Base-by-base conservation (phyloP, 1,284 basidiomycete genomes). In the Marasmius fiardii region DNA sequence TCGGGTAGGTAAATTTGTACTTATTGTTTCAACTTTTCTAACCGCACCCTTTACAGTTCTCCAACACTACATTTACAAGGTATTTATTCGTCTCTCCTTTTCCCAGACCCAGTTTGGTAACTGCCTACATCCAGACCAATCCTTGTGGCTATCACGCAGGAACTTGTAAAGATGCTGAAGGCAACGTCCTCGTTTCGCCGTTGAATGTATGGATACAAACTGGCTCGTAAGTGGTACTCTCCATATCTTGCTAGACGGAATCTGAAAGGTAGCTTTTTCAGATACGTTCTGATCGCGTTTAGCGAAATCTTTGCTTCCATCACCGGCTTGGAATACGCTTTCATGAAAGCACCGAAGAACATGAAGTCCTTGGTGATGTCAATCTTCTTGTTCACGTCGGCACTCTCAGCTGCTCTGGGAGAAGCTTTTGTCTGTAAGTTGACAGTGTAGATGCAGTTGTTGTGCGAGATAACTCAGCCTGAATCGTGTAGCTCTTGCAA, bases 271-370 rank as follows among this genome's bases (percentile, higher is more conserved):
- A 37, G 43, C 16, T 37, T 14, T 16, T 47, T 12, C 39, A 77
- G 75, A 23, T 89, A 88, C 66, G 69, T 89, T 55, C 71, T 90
- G 37, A 78, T 90, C 62, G 86, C 85, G 4, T 76, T 88, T 64
- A 83, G 81, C 63, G 85, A 91, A 74, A 92, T 95, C 66, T 81
- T 95, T 54, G 90, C 92, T 0, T 90, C 88, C 6, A 92, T 95
- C 71, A 93, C 92, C 0, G 86, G 86, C 7, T 76, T 90, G 60
- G 93, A 95, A 70, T 93, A 93, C 67, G 93, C 92, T n/a, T 93
- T 90, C 75, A 92, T 88, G 57, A 93, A 92, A 67, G 86, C 88
- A 10, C 88, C 90, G 12, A 83, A 77, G 71, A 90, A 89, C 70
- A 91, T 92, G 90, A 81, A 82, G 18, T 88, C 85, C 43, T 78